phyloP scores from a whole-genome alignment of 208 protist species.

The Vickermania spadyakhi region DNA sequence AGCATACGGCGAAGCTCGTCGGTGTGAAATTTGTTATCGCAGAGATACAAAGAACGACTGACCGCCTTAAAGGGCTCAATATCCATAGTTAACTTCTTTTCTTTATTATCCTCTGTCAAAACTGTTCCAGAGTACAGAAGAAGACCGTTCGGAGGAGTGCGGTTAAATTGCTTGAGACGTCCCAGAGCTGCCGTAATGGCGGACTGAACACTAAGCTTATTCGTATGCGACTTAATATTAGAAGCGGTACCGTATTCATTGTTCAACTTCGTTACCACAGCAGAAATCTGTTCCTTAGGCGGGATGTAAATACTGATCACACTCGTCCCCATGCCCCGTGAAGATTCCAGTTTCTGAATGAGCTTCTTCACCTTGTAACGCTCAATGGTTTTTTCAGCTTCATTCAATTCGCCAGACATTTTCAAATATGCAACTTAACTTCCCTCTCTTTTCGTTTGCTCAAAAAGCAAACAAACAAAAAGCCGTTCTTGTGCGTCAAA shows the following conservation, averaged over 20 bases:
- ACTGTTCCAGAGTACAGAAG: constrained; percentile 99
- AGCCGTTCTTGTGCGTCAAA: neutral
- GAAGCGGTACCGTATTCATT: constrained; percentile 99
- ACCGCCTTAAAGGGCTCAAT: constrained; percentile 99
- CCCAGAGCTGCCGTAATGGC: constrained; percentile 87
- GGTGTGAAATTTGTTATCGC: constrained; percentile 98
- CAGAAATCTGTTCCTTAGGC: constrained; percentile 97
- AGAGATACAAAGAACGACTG: constrained; percentile 98
- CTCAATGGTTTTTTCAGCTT: constrained; percentile 93
- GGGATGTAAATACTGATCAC: constrained; percentile 99
- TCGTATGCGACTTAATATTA: constrained; percentile 99
- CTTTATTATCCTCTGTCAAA: constrained; percentile 98
- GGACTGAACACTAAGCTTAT: constrained; percentile 89
- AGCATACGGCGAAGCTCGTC: constrained; percentile 97
- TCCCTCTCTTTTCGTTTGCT: neutral
- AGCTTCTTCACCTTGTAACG: constrained; percentile 99
- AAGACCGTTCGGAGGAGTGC: constrained; percentile 95
- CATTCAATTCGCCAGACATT: constrained; percentile 59
- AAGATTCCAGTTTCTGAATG: constrained; percentile 97
- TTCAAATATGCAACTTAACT: constrained; percentile 9
- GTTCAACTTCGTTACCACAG: constrained; percentile 97
- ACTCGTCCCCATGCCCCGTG: constrained; percentile 97
- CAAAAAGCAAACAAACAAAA: neutral
- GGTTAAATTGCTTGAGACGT: constrained; percentile 90
- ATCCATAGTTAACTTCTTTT: constrained; percentile 99